Conservation (phyloP, 495 filamentous ascomycete genomes). For the Neurospora sp. region DNA sequence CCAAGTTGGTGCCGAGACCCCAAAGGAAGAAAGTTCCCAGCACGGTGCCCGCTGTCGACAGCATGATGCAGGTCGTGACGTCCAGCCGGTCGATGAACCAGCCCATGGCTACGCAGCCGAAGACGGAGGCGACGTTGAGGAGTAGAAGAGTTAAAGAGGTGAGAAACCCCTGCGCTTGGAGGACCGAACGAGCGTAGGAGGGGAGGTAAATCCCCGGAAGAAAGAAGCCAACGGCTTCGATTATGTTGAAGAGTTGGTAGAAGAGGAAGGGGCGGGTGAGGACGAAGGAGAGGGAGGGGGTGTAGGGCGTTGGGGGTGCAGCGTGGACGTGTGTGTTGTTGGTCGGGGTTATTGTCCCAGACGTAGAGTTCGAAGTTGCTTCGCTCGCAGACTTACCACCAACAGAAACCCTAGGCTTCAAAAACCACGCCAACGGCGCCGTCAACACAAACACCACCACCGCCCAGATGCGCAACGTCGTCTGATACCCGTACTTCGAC, state of each 20-base stretch:
- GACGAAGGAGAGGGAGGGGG: constrained; percentile 38
- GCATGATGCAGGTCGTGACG: constrained; percentile 48
- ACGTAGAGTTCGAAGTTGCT: not conserved
- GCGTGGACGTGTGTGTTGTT: not conserved
- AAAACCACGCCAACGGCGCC: constrained; percentile 44
- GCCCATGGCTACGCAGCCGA: constrained; percentile 51
- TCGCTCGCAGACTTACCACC: not conserved
- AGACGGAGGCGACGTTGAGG: constrained; percentile 47
- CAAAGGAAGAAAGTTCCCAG: constrained; percentile 56
- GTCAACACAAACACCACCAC: constrained; percentile 35
- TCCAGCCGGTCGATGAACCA: constrained; percentile 49
- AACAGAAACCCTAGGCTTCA: constrained; percentile 32
- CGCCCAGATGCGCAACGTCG: constrained; percentile 42
- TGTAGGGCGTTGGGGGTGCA: too few relatives aligned
- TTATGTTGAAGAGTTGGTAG: constrained; percentile 45
- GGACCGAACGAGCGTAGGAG: constrained; percentile 41
- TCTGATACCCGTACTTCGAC: constrained; percentile 41
- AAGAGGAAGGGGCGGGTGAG: constrained; percentile 34
- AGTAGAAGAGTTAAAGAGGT: constrained; percentile 43
- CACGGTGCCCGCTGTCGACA: constrained; percentile 46
- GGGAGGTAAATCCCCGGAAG: constrained; percentile 57
- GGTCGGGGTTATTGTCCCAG: not conserved
- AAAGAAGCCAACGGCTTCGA: constrained; percentile 58
- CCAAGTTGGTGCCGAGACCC: constrained; percentile 47
- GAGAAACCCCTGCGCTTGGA: constrained; percentile 32